Evolutionary conservation across 1,284 basidiomycete genomes (phyloP).

Genomic region (Psilocybe mexicana): DNA sequence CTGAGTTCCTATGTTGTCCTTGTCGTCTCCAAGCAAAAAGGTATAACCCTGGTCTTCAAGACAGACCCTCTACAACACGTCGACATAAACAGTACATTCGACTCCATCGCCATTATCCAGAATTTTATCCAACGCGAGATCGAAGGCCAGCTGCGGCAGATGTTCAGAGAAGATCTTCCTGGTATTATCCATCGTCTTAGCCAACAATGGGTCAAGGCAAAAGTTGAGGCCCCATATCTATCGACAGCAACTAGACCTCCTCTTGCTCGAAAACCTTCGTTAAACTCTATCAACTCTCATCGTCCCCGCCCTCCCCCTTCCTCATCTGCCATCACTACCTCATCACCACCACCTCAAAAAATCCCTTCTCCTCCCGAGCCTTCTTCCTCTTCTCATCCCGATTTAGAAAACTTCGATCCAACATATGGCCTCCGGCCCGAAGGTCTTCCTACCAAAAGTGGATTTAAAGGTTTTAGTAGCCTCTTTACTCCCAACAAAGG

Average conservation of each 20-base stretch:
- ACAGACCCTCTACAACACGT: conserved; percentile 98
- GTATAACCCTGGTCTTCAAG: conserved; percentile 99
- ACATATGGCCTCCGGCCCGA: conserved; percentile 97
- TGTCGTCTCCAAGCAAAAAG: conserved; percentile 95
- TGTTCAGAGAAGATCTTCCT: conserved; percentile 97
- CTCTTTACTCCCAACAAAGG: conserved; percentile 71
- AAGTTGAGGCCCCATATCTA: conserved; percentile 79
- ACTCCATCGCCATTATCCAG: conserved; percentile 96
- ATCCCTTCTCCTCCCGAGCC: conserved; percentile 21
- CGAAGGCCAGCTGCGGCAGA: conserved; percentile 93
- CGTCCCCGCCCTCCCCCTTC: conserved; percentile 22
- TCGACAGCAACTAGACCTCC: conserved; percentile 31
- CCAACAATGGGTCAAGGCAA: conserved; percentile 92
- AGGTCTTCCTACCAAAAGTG: conserved; percentile 75
- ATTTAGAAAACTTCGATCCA: conserved; percentile 92
- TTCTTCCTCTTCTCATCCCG: conserved; percentile 62
- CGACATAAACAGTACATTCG: conserved; percentile 96
- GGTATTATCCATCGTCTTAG: conserved; percentile 96
- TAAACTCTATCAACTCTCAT: conserved; percentile 11
- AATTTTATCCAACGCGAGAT: conserved; percentile 97
- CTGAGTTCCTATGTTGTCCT: conserved; percentile 97
- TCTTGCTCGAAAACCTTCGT: conserved; percentile 16
- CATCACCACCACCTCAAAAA: conserved; percentile 13
- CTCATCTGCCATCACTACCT: conserved; percentile 3
- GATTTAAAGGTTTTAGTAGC: conserved; percentile 71